These are phyloP conservation scores for Zalaria sp. DNA, from an alignment of 2,329 filamentous ascomycete species.

Conservation along the genomic window DNA sequence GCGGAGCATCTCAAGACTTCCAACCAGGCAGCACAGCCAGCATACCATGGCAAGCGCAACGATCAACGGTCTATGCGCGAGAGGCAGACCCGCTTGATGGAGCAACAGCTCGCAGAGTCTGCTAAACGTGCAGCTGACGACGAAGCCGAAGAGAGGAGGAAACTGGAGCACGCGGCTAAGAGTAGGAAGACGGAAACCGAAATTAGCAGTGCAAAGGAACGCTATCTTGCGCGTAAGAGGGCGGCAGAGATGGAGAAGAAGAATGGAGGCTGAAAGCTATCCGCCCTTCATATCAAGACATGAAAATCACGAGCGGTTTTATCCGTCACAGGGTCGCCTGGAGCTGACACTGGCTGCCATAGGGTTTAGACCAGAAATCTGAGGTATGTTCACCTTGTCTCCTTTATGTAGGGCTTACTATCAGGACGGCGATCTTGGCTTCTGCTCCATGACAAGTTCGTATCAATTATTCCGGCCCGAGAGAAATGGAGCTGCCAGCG, in stretches of 20 bases:
- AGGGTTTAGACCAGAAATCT: no score
- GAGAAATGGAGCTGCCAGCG: not conserved
- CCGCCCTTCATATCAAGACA: no score
- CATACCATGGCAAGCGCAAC: slow-evolving; percentile 14
- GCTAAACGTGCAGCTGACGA: slow-evolving; percentile 58
- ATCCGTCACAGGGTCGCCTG: no score
- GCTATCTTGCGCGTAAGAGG: slow-evolving; percentile 48
- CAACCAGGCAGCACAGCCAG: slow-evolving; percentile 8
- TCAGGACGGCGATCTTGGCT: slow-evolving; percentile 1
- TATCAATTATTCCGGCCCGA: not conserved
- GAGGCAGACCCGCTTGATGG: slow-evolving; percentile 65
- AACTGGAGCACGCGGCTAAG: slow-evolving; percentile 54
- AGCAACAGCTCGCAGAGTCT: slow-evolving; percentile 59
- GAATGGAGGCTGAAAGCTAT: not conserved
- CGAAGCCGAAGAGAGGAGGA: slow-evolving; percentile 50
- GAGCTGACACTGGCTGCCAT: no score
- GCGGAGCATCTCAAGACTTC: slow-evolving; percentile 18
- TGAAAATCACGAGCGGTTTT: no score
- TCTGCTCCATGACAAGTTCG: slow-evolving; percentile 1
- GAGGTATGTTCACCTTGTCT: not conserved
- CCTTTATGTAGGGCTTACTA: not conserved
- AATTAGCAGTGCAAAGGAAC: slow-evolving; percentile 63
- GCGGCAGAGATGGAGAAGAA: slow-evolving; percentile 5
- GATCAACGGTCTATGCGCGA: slow-evolving; percentile 52
- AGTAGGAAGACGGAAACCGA: slow-evolving; percentile 65